Conservation (phyloP, 2,329 filamentous ascomycete genomes). For the Xylaria arbuscula region DNA sequence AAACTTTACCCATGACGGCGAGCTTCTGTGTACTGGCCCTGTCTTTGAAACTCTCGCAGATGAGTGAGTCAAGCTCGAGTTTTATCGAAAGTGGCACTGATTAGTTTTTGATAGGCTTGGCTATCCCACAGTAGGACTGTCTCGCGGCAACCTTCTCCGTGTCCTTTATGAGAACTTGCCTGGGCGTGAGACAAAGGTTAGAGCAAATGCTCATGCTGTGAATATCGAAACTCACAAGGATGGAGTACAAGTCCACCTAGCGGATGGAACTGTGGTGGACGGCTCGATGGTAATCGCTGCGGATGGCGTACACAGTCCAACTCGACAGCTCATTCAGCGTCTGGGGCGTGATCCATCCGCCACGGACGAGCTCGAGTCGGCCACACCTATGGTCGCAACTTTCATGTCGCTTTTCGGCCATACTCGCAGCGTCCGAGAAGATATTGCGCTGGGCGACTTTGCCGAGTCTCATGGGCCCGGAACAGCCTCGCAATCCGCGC, state of each 20-base stretch:
- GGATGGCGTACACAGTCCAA: constrained; percentile 43
- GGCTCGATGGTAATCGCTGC: constrained; percentile 42
- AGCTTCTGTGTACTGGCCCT: constrained; percentile 2
- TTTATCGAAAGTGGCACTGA: constrained; percentile 5
- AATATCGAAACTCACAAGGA: constrained; percentile 38
- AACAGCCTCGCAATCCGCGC: constrained; percentile 30
- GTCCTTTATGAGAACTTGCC: constrained; percentile 41
- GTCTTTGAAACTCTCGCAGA: constrained; percentile 20
- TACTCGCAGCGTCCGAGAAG: constrained; percentile 16
- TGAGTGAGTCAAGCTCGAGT: constrained; percentile 24
- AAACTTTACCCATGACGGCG: constrained; percentile 26
- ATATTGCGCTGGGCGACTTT: constrained; percentile 29
- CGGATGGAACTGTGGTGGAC: constrained; percentile 40
- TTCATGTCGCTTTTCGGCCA: constrained; percentile 35
- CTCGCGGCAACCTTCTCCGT: constrained; percentile 39
- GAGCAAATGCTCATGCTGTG: constrained; percentile 33
- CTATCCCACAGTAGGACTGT: constrained; percentile 34
- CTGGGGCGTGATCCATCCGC: constrained; percentile 11
- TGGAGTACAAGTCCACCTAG: constrained; percentile 41
- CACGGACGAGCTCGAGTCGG: neutral
- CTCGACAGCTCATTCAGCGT: constrained; percentile 38
- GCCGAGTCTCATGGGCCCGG: constrained; percentile 34
- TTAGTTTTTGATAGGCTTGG: constrained; percentile 26
- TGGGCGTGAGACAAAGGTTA: constrained; percentile 33
- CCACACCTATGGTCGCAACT: constrained; percentile 28